Conservation (phyloP, 495 filamentous ascomycete genomes). For the Hypoxylon fuscum region DNA sequence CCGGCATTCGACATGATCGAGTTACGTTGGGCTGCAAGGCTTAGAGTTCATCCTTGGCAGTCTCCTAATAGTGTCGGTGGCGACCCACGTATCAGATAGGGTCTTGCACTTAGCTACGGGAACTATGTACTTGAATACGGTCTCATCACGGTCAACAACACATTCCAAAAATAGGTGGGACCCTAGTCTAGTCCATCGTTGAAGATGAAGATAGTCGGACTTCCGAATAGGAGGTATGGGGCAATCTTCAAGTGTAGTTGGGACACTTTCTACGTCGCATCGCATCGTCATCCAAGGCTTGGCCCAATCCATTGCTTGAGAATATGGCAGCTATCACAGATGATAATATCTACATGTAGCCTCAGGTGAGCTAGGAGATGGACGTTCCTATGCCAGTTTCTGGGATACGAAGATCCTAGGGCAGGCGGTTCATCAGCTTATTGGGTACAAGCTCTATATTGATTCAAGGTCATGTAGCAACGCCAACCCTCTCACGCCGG, state of each 20-base stretch:
- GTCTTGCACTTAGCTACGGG: slow-evolving; percentile 6
- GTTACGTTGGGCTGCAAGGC: slow-evolving; percentile 15
- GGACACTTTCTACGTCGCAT: slow-evolving; percentile 2
- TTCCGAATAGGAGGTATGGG: slow-evolving; percentile 15
- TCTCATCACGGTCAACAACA: slow-evolving; percentile 7
- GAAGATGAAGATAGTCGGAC: slow-evolving; percentile 16
- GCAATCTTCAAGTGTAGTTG: neutral
- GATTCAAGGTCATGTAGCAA: slow-evolving; percentile 3
- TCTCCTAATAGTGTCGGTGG: slow-evolving; percentile 1
- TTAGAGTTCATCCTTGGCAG: slow-evolving; percentile 14
- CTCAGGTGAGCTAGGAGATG: neutral
- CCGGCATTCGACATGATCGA: slow-evolving; percentile 17
- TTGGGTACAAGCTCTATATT: slow-evolving; percentile 9
- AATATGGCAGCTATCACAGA: slow-evolving; percentile 1
- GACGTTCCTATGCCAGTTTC: too few relatives aligned
- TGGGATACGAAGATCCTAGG: slow-evolving; percentile 11
- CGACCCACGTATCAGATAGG: slow-evolving; percentile 2
- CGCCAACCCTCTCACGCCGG: slow-evolving; percentile 25
- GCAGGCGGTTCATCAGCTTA: slow-evolving; percentile 15
- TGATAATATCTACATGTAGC: slow-evolving; percentile 3
- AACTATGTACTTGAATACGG: slow-evolving; percentile 2
- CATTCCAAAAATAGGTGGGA: slow-evolving; percentile 15
- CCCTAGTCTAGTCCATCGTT: neutral
- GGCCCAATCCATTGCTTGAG: neutral
- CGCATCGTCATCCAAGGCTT: neutral